These are phyloP conservation scores for Beauveria sp. DNA, from an alignment of 2,329 filamentous ascomycete species.

Conservation along the genomic window DNA sequence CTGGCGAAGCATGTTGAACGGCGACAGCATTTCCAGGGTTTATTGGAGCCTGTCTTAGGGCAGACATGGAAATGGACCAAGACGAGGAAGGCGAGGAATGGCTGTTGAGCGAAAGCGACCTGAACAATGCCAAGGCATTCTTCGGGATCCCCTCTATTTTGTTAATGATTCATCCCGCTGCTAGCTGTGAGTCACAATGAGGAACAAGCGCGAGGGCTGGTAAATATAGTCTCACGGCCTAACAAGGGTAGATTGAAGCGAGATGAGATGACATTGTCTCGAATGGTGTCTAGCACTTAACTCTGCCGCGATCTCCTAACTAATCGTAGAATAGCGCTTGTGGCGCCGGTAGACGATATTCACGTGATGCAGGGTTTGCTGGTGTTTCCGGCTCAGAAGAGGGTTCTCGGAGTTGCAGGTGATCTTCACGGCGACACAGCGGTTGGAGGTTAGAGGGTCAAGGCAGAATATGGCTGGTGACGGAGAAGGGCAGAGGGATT, in stretches of 20 bases:
- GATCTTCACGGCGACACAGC: background rate
- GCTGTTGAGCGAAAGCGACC: background rate
- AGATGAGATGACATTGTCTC: slow-evolving; percentile 1
- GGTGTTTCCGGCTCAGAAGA: background rate
- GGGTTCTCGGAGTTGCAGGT: background rate
- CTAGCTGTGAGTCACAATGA: background rate
- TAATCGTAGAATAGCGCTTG: background rate
- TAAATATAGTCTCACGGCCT: too few species aligned
- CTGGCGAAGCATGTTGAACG: background rate
- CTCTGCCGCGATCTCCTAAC: background rate
- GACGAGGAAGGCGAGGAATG: background rate
- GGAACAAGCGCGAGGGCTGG: background rate
- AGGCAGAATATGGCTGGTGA: background rate
- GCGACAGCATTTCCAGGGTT: background rate
- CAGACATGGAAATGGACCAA: background rate
- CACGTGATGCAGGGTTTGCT: background rate
- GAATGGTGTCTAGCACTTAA: background rate
- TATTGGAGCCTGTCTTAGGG: background rate
- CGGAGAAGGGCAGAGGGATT: background rate
- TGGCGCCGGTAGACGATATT: background rate
- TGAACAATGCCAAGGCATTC: background rate
- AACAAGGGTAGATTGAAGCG: background rate
- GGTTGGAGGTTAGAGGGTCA: background rate
- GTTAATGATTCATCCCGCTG: background rate
- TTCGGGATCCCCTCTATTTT: background rate